Evolutionary conservation across 768 basidiomycete genomes (phyloP).

Genomic region (Tricholoma sp.): DNA sequence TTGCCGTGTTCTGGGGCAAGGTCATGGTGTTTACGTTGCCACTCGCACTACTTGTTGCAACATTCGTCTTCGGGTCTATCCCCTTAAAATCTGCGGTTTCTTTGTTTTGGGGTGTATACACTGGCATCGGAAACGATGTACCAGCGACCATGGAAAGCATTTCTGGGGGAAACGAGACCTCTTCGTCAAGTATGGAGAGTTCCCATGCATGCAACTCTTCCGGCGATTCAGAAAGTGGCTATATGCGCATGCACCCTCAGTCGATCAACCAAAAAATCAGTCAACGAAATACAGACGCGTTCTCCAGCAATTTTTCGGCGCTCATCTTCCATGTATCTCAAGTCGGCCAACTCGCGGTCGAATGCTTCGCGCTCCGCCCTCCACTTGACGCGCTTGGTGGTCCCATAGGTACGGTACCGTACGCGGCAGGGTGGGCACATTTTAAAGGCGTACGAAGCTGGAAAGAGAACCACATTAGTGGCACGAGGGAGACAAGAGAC

Average conservation of each 20-base stretch:
- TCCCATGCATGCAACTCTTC: conserved; percentile 34
- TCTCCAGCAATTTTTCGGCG: conserved; percentile 29
- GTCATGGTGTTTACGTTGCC: not conserved
- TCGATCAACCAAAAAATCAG: not conserved
- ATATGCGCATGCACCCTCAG: not conserved
- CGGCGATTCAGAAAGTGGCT: conserved; percentile 31
- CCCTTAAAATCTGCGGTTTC: not conserved
- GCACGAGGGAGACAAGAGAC: conserved; percentile 17
- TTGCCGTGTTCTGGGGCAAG: not conserved
- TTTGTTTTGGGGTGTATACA: not conserved
- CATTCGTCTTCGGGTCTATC: not conserved
- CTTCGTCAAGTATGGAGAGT: conserved; percentile 27
- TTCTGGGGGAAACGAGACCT: conserved; percentile 17
- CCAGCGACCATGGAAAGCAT: not conserved
- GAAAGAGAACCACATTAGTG: conserved; percentile 5
- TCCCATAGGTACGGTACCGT: conserved; percentile 47
- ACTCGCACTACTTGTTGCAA: not conserved
- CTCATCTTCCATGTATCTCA: conserved; percentile 34
- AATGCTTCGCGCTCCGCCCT: conserved; percentile 40
- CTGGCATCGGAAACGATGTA: not conserved
- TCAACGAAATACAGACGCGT: conserved; percentile 24
- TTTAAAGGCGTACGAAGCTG: conserved; percentile 31
- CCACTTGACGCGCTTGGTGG: conserved; percentile 51
- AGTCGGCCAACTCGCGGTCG: conserved; percentile 33
- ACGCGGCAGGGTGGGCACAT: conserved; percentile 45